A percentile compares a stretch with the other conserved stretches of the same genome.
phyloP scores from a whole-genome alignment of 106 monocot genomes.

The Dendrobium chrysotoxum region DNA sequence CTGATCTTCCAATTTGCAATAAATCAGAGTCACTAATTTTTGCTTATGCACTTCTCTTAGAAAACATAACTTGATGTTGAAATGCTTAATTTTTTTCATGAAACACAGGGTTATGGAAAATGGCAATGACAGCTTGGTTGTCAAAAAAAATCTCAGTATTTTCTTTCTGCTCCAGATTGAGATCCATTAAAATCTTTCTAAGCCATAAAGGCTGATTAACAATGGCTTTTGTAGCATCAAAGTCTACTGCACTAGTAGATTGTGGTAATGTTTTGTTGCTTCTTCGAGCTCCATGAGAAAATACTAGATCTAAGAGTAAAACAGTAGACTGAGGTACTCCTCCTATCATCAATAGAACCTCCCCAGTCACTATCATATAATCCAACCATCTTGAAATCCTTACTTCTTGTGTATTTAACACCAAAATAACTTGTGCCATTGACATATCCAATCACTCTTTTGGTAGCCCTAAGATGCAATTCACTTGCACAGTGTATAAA shows the following conservation, averaged over 20 bases:
- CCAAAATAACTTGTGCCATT: not conserved
- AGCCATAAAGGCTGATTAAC: not conserved
- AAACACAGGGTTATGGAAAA: not conserved
- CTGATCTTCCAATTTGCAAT: not conserved
- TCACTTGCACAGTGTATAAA: slow-evolving; percentile 7
- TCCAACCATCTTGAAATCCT: slow-evolving; percentile 1
- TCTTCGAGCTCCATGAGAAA: not conserved
- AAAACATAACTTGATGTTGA: not conserved
- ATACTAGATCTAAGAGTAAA: not conserved
- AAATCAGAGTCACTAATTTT: not conserved
- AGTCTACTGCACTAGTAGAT: not conserved
- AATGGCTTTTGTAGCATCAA: not conserved
- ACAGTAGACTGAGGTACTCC: not conserved
- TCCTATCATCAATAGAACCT: not conserved
- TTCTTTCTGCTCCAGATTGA: slow-evolving; percentile 3
- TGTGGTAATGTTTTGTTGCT: not conserved
- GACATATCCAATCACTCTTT: slow-evolving; percentile 6
- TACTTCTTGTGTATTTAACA: slow-evolving; percentile 6
- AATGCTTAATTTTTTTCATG: not conserved
- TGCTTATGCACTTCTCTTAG: not conserved
- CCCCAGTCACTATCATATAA: not conserved
- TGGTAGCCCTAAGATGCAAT: slow-evolving; percentile 6
- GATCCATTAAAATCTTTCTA: slow-evolving; percentile 3
- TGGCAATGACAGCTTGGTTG: slow-evolving; percentile 5
- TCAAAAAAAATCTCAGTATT: not conserved